Conservation (phyloP, 2,329 filamentous ascomycete genomes). For the Dendryphion nanum region DNA sequence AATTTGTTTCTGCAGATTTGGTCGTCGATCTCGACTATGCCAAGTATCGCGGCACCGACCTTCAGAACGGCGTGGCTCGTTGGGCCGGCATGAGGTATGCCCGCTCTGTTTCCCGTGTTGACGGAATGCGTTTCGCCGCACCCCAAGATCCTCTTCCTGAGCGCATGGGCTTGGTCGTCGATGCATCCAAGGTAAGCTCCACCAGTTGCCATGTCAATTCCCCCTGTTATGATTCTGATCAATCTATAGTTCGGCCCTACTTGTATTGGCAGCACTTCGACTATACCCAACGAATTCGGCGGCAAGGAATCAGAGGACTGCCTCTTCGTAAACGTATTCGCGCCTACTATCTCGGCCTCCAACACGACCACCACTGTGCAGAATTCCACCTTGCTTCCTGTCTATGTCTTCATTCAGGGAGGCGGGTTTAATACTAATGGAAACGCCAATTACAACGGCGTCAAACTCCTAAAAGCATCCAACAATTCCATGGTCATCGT, state of each 20-base stretch:
- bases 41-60: conserved; percentile 59
- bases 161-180: conserved; percentile 41
- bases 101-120: conserved; percentile 26
- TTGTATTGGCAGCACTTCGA: conserved; percentile 28
- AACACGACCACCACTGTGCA: conserved; percentile 23
- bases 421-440: conserved; percentile 39
- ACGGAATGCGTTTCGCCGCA: conserved; percentile 58
- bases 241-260: conserved; percentile 28
- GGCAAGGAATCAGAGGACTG: conserved; percentile 38
- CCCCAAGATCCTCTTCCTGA: conserved; percentile 60
- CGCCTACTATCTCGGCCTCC: conserved; percentile 32
- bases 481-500: conserved; percentile 35
- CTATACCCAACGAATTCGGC: conserved; percentile 25
- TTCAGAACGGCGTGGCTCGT: conserved; percentile 60
- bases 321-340: conserved; percentile 40
- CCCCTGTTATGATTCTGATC: conserved; percentile 8
- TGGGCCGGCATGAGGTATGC: conserved; percentile 78
- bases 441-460: conserved; percentile 37
- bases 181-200: conserved; percentile 43
- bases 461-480: conserved; percentile 30
- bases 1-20: conserved; percentile 33
- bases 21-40: conserved; percentile 66
- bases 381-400: conserved; percentile 22
- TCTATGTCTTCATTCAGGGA: conserved; percentile 43
- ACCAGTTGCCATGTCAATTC: neutral